phyloP scores from a whole-genome alignment of 2,329 filamentous ascomycete genomes.

The Calonectria honghensis region DNA sequence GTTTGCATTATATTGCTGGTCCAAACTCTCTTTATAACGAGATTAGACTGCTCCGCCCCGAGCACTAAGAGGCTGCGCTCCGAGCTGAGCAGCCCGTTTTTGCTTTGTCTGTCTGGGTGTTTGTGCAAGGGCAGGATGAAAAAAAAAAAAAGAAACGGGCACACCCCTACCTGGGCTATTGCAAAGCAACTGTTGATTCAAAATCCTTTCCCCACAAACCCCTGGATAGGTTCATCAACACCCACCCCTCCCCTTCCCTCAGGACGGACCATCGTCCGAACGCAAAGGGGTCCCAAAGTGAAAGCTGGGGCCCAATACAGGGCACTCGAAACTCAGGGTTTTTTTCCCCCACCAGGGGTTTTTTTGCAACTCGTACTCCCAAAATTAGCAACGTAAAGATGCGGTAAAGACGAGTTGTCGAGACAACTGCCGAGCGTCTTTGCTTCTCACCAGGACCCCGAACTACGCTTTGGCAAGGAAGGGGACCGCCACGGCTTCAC shows the following conservation, averaged over 20 bases:
- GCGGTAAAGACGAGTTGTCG: slow-evolving; percentile 16
- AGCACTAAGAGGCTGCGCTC: not conserved
- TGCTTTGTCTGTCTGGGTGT: not conserved
- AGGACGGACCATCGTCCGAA: slow-evolving; percentile 21
- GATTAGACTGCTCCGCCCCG: not conserved
- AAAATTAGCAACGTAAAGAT: slow-evolving; percentile 13
- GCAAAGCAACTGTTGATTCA: slow-evolving; percentile 25
- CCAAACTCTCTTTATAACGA: not conserved
- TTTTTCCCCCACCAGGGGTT: not conserved
- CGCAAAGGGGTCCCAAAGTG: slow-evolving; percentile 5
- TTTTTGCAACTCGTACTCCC: not conserved
- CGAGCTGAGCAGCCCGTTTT: not conserved
- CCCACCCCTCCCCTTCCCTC: not conserved
- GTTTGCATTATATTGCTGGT: not conserved
- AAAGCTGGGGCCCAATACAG: slow-evolving; percentile 4
- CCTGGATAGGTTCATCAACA: not conserved
- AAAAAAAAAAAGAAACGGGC: not conserved
- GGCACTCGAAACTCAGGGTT: slow-evolving; percentile 7
- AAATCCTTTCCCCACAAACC: slow-evolving; percentile 6
- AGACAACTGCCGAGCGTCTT: slow-evolving; percentile 1
- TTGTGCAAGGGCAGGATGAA: not conserved
- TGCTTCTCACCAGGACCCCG: not conserved
- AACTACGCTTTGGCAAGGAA: not conserved
- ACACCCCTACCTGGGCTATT: not conserved
- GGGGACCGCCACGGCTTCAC: not conserved